Base-by-base conservation (phyloP, 108 stramenopile species). In the Parietichytrium sp. region DNA sequence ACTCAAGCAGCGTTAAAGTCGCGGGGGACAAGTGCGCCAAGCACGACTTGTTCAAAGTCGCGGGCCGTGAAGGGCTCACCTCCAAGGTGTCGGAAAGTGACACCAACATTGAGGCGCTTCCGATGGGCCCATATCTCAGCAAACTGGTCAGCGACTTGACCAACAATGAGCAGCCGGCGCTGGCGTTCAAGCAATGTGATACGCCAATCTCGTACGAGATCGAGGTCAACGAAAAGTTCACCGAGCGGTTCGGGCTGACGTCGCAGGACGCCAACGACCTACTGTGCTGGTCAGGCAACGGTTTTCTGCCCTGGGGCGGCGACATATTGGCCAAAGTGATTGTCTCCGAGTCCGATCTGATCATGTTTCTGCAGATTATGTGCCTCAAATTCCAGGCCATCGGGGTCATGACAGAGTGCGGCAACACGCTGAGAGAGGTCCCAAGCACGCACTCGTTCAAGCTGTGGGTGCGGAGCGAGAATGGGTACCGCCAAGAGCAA, bases 351-450 rank as follows among this genome's bases (percentile, higher is more conserved):
- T 8, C 36, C 23, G 61, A 72, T 42, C 61, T 72, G 2, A 42
- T 72, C 8, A 72, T 42, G 10, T 72, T 72, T 45, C 20, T 72
- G 61, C 61, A 72, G 33, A 72, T 72, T n/a, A 72, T 72, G 61
- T 72, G 38, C n/a, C 42, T 72, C 38, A 72, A 72, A 20, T 72
- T 72, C 20, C 61, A 72, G 20, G 45, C 38, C 42, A 36, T 72
- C 20, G 61, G 61, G 6, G 45, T 72, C 38, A 72, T 45, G 61
- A 6, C 61, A 15, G 61, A 72, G 42, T 42, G 12, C 20, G 61
- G 61, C 42, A 45, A 72, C 3, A n/a, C n/a, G n/a, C 38, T 72
- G 6, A 33, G 61, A 16, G 61, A 72, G 61, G 61, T 72, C 38
- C 61, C 61, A 6, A 72, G 61, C 42, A 45, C 42, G 10, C 61